Percentiles rank a stretch among this genome's conserved stretches.
phyloP scores from a whole-genome alignment of 495 filamentous ascomycete species.

The Beverwykella pulmonaria region DNA sequence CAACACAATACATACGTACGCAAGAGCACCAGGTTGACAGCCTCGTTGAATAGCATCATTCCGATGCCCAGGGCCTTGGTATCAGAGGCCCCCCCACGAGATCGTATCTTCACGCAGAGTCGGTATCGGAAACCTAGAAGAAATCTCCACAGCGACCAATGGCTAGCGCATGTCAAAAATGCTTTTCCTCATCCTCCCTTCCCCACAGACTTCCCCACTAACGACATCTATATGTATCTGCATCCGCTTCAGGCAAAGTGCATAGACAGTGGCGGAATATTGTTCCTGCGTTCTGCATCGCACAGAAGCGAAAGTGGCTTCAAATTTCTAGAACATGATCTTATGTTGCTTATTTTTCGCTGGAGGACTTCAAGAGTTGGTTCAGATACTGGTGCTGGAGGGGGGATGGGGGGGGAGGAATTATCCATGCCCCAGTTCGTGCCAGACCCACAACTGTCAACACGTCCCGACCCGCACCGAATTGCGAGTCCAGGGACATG shows the following conservation, averaged over 20 bases:
- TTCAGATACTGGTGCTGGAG: neutral
- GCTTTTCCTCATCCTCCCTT: neutral
- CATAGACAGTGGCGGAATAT: neutral
- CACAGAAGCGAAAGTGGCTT: neutral
- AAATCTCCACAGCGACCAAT: neutral
- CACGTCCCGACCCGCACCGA: neutral
- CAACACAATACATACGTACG: neutral
- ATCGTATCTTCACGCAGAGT: neutral
- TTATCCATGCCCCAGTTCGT: neutral
- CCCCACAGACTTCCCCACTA: conserved; percentile 14
- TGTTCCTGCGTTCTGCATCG: conserved; percentile 9
- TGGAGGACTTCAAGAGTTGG: neutral
- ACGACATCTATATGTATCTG: neutral
- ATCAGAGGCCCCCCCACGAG: conserved; percentile 2
- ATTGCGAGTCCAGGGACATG: neutral
- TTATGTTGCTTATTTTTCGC: neutral
- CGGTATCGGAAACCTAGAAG: neutral
- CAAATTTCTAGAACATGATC: neutral
- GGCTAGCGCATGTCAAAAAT: neutral
- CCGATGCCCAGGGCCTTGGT: conserved; percentile 1
- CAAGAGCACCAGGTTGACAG: neutral
- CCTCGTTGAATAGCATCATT: neutral
- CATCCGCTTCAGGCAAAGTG: neutral
- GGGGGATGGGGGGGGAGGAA: too few relatives aligned
- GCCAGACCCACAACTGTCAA: neutral